Conservation (phyloP, 345 rosid species). For the Eucalyptus viminalis region DNA sequence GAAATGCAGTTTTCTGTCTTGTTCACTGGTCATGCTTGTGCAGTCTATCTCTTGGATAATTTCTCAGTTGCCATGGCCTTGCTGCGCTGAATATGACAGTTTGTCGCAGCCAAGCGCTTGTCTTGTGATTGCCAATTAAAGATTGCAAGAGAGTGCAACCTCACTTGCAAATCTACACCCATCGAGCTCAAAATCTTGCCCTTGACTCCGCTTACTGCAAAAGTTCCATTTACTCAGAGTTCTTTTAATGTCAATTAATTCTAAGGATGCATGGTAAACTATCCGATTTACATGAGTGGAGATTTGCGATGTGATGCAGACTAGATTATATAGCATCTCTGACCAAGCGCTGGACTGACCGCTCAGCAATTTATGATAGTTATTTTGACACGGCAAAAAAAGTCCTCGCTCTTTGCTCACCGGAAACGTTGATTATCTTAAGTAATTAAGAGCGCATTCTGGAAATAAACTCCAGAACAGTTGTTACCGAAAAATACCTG, state of each 20-base stretch:
- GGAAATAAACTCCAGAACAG: too few relatives aligned
- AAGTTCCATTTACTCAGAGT: too few relatives aligned
- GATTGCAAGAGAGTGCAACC: background rate
- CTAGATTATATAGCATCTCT: background rate
- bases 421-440: too few relatives aligned
- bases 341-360: background rate
- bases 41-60: background rate
- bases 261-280: too few relatives aligned
- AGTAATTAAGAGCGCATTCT: too few relatives aligned
- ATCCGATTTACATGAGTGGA: too few relatives aligned
- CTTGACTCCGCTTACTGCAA: background rate
- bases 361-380: background rate
- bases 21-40: background rate
- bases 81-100: background rate
- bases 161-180: background rate
- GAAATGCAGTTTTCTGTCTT: background rate
- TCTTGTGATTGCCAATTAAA: background rate
- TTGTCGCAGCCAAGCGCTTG: background rate
- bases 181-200: background rate
- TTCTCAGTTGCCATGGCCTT: background rate
- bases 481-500: too few relatives aligned
- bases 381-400: background rate
- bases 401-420: background rate
- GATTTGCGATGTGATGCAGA: background rate
- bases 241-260: too few relatives aligned